Base-by-base conservation (phyloP, 306 rosid species). In the Dryas alaskensis region DNA sequence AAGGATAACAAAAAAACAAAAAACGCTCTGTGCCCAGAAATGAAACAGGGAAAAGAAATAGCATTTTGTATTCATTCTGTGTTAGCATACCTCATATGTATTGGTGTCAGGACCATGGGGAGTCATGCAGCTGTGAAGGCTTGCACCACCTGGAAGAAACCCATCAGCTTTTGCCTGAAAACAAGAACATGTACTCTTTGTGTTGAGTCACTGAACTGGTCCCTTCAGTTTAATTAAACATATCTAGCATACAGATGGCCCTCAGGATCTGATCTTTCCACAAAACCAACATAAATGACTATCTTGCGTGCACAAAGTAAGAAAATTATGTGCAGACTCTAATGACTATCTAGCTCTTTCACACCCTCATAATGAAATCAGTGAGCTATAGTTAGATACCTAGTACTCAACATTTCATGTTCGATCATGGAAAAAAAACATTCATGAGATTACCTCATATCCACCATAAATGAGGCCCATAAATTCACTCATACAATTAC, bases 51-150 rank as follows among this genome's bases (percentile, higher is more conserved):
- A 25, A 5, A 3, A 72, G 13, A 72, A 10, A 46, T 48, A 11
- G 10, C 46, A 43, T n/a, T 14, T 50, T 12, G 48, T 17, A 5
- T 11, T 31, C 12, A 19, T 55, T 11, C 8, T 76, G 6, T 47
- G 65, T 73, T 70, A 31, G 37, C 51, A 65, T 86, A 92, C 98
- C 98, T 93, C 98, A 55, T 85, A 94, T 7, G 96, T 88, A 74
- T 91, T 88, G 9, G 98, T 94, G 76, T 94, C 96, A 10, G 98
- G 98, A 70, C 98, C 98, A 79, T 94, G 98, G n/a, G 97, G 98
- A 69, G 94, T 88, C 98, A 94, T 94, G 78, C 96, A 94, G 81
- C 81, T 89, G 77, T 94, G 98, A 64, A 94, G 98, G 80, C 98
- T 94, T 59, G 96, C 93, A 72, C 97, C 98, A 6, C 97, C 98